Base-by-base conservation (phyloP, 345 rosid genomes). In the Kernera saxatilis region DNA sequence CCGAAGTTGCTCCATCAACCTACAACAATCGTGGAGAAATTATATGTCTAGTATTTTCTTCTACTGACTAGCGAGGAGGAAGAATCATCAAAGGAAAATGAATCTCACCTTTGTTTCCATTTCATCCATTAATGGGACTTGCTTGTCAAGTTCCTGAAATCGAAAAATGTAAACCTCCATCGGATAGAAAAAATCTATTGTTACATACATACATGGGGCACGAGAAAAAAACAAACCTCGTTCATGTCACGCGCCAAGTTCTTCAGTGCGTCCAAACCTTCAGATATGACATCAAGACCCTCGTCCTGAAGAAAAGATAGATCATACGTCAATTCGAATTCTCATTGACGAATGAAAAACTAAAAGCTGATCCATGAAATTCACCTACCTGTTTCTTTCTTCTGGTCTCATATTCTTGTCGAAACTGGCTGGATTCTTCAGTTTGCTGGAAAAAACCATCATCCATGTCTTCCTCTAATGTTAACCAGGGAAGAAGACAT, bases 101-200 rank as follows among this genome's bases (percentile, higher is more conserved):
- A 55, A 12, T 41, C 71, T 73, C 77, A 90, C 93, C 92, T 88
- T 88, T 35, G 86, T 75, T 40, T 87, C 98, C 63, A 90, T 93
- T 71, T 93, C 93, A 60, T 85, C 97, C 73, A 87, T 80, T 56
- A 89, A 67, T 26, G 92, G 98, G 66, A 86, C 91, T 83, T 89
- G 96, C 78, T 86, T 79, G 40, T 88, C 97, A 81, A 88, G 48
- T 77, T 87, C 94, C 97, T 90, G 84, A 40, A 56, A 67, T 18
- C 12, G 23, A 66, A 66, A 21, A 27, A 60, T 27, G 19, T 59
- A 29, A 70, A 67, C 40, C 32, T 27, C 44, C 13, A 15, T 35
- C 29, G 55, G n/a, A 54, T 17, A 45, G 10, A 32, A 76, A 37
- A 32, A 56, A 14, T 60, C 6, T 13, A 3, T 36, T 36, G 17